These are phyloP conservation scores for Trichaptum fuscoviolaceum DNA, from an alignment of 768 basidiomycete species.

Conservation along the genomic window DNA sequence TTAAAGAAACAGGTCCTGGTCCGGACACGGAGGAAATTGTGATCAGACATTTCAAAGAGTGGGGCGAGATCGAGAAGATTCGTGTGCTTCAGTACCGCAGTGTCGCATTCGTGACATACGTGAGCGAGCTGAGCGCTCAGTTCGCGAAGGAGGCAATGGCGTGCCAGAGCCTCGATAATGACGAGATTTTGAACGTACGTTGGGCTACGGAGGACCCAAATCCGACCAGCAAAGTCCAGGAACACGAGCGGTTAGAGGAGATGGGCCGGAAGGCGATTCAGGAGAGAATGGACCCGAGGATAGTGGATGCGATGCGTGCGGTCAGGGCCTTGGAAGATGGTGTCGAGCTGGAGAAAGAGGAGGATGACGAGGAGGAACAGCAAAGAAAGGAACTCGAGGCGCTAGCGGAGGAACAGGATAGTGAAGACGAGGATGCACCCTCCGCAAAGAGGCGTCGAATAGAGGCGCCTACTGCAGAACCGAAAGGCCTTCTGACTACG, in stretches of 20 bases:
- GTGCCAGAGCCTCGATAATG: conserved; percentile 93
- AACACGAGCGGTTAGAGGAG: conserved; percentile 78
- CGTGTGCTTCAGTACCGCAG: conserved; percentile 90
- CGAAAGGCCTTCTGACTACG: conserved; percentile 63
- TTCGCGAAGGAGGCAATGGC: conserved; percentile 99
- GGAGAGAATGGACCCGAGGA: conserved; percentile 77
- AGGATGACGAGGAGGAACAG: conserved; percentile 28
- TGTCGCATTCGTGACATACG: conserved; percentile 96
- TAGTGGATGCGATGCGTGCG: conserved; percentile 84
- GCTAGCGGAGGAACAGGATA: conserved; percentile 30
- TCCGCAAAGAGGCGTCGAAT: conserved; percentile 31
- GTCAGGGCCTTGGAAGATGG: conserved; percentile 90
- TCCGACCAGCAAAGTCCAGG: conserved; percentile 80
- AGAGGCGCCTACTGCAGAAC: conserved; percentile 25
- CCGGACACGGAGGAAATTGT: conserved; percentile 91
- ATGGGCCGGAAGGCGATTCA: conserved; percentile 84
- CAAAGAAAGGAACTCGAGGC: conserved; percentile 24
- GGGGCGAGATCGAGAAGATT: conserved; percentile 89
- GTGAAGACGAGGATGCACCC: conserved; percentile 30
- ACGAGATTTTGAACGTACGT: conserved; percentile 96
- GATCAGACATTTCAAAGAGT: conserved; percentile 89
- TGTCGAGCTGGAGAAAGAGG: conserved; percentile 30
- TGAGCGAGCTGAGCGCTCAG: conserved; percentile 77
- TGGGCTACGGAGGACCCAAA: conserved; percentile 99
- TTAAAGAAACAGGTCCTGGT: conserved; percentile 86